Evolutionary conservation across 306 rosid species (phyloP), one percentile per base, ranked within the genome.

Genomic region (Oemleria cerasiformis): DNA sequence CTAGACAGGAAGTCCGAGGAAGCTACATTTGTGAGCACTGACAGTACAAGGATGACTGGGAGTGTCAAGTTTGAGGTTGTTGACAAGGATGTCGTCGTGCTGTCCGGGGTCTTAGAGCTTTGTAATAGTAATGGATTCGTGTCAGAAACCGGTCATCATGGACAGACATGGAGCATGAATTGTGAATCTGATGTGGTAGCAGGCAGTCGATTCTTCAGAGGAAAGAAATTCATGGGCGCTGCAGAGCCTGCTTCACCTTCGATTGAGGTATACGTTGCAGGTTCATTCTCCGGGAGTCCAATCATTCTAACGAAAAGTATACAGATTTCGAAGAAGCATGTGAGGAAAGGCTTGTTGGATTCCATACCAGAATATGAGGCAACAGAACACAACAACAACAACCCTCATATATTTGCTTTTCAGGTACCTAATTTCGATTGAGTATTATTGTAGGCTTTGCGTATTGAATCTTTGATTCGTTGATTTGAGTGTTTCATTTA

Each of bases 11-110:
- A 81, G 75, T 92, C 93, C 1, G 96, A 89, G 77, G 96, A 89
- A 84, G 90, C 83, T 16, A 89, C 97, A 12, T 92, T 87, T 79
- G 91, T 87, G 60, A 88, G 97, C 85, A 92, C 96, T 5, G 93
- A 92, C 79, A 87, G 88, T 58, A 76, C 83, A 80, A 86, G 93
- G 84, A 86, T 82, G 76, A 85, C 92, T 51, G 90, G 90, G n/a
- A 77, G 85, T 80, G 92, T 87, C 77, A 89, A 83, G 80, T 89
- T 87, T 72, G 92, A 87, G 84, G 93, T 86, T 80, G 86, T 92
- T 41, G 90, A 89, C 81, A 79, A 83, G 67, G 83, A 87, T 66
- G 67, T 78, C 71, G 75, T 86, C 9, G 72, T 92, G 70, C 84
- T 92, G 38, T 92, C 85, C 12, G 96, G 97, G 81, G 80, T 58